Evolutionary conservation across 768 basidiomycete species (phyloP).

Genomic region (Lactarius hatsudake): DNA sequence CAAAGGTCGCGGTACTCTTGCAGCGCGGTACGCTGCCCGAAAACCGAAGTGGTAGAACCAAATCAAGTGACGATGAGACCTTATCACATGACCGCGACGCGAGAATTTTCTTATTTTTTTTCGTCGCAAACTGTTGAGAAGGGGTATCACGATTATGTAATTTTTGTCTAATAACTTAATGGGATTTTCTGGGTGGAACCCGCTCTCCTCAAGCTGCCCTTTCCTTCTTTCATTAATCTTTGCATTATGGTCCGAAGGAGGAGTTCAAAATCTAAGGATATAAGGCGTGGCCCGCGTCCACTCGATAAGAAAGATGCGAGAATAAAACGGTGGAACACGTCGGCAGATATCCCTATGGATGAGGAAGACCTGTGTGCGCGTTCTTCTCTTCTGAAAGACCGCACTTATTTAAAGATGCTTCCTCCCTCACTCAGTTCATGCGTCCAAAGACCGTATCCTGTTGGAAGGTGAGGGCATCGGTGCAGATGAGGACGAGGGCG

Average conservation of each 20-base stretch:
- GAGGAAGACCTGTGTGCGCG: slow-evolving; percentile 76
- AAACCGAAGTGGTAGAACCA: slow-evolving; percentile 63
- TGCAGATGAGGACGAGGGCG: slow-evolving; percentile 56
- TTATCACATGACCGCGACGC: not conserved
- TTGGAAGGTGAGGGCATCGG: slow-evolving; percentile 57
- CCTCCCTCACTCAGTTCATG: slow-evolving; percentile 53
- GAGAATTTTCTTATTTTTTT: too few relatives aligned
- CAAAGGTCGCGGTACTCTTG: slow-evolving; percentile 68
- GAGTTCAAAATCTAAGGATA: slow-evolving; percentile 10
- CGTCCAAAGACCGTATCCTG: slow-evolving; percentile 70
- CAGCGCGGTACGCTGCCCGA: slow-evolving; percentile 57
- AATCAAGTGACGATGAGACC: not conserved
- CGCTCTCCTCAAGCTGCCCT: not conserved
- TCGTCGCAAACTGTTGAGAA: not conserved
- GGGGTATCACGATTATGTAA: not conserved
- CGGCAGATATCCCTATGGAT: slow-evolving; percentile 68
- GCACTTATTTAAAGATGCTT: not conserved
- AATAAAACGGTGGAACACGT: slow-evolving; percentile 64
- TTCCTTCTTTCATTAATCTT: not conserved
- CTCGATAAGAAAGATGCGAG: slow-evolving; percentile 50
- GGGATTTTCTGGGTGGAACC: not conserved
- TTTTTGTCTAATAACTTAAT: not conserved
- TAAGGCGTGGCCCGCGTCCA: slow-evolving; percentile 42
- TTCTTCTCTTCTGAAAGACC: not conserved
- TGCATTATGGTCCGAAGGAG: slow-evolving; percentile 20